Evolutionary conservation across 2,329 filamentous ascomycete genomes (phyloP), one percentile per base, ranked within the genome.

Genomic region (Epicoccum nigrum): DNA sequence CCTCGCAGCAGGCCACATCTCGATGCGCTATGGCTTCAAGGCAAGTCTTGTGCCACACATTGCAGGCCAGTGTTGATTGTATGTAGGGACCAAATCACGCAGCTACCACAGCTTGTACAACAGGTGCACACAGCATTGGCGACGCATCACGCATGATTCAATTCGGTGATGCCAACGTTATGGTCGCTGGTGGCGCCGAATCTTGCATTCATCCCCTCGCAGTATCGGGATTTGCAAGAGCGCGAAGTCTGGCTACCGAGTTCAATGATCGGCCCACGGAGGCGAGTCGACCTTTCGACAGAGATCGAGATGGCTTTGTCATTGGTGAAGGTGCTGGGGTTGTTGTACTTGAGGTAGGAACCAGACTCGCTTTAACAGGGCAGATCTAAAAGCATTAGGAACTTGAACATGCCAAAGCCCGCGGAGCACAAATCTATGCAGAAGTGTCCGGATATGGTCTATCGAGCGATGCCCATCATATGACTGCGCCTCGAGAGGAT

Each of bases 191-290:
- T 33, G 93, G 93, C 21, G 86, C 93, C 7, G 94, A 99, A 74
- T 92, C 93, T 0, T 99, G 94, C 71, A 93, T 99, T 48, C 93
- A 99, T 69, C 94, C 94, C 8, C 81, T 99, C 34, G 90, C 93
- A 1, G 88, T 97, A 61, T 90, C 92, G 6, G 94, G 93, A 6
- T 99, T 99, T 67, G 88, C 91, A 19, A 83, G 92, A 55, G 91
- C 92, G 1, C 84, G 93, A 52, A 97, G 92, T 44, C 78, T 99
- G 28, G 87, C 91, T 6, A 96, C 90, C 0, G 82, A 81, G 3
- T 95, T 86, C 76, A 97, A 97, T 67, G 77, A 89, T 53, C 73
- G 81, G 8, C 92, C 93, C 0, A 61, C 77, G 2, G 78, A 83
- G 38, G 86, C 92, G 41, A 96, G 92, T 23, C 82, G 94, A 8